Base-by-base conservation (phyloP, 2,329 filamentous ascomycete species). In the Cryphonectria naterciae region DNA sequence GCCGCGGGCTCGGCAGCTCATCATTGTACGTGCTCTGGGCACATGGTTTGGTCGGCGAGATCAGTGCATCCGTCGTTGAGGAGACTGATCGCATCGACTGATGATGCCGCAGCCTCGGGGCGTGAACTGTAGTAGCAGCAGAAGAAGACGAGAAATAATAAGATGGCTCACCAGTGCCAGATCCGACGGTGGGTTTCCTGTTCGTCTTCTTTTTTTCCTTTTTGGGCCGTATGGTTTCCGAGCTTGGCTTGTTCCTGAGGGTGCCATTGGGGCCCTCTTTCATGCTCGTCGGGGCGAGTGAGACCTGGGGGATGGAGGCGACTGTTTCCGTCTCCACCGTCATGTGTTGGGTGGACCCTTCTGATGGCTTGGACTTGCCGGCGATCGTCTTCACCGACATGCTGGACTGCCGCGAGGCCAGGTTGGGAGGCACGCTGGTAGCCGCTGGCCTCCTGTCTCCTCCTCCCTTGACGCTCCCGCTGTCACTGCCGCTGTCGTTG, bases 271-370 rank as follows among this genome's bases (percentile, higher is more conserved):
- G 81, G 60, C 92, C 91, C 70, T 89, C 88, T 25, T 87, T 85
- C 28, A 90, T 89, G n/a, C 86, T 85, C 52, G 88, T 88, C 46
- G 86, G 83, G 8, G 91, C 90, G 39, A 97, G 85, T 13, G 92
- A 89, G 39, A 95, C 88, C 77, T 97, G 95, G 15, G 95, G 94
- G 68, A 98, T 92, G 3, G 95, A 97, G 60, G 90, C 92, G 52
- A 99, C 96, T 0, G 95, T 97, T 81, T 99, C 96, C 0, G 96
- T 98, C 83, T 99, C 96, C 19, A 98, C 95, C 13, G 94, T 98
- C 94, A 99, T 98, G 76, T 93, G 96, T 78, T 92, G 90, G 70
- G 91, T 87, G 49, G 93, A 92, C n/a, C 90, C 91, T 78, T 97
- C 93, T 67, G 86, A 83, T 39, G 88, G 84, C 78, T 95, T 93